A percentile compares a stretch with the other conserved stretches of the same genome.
Evolutionary conservation across 768 basidiomycete genomes (phyloP).

Genomic region (Russula virescens): DNA sequence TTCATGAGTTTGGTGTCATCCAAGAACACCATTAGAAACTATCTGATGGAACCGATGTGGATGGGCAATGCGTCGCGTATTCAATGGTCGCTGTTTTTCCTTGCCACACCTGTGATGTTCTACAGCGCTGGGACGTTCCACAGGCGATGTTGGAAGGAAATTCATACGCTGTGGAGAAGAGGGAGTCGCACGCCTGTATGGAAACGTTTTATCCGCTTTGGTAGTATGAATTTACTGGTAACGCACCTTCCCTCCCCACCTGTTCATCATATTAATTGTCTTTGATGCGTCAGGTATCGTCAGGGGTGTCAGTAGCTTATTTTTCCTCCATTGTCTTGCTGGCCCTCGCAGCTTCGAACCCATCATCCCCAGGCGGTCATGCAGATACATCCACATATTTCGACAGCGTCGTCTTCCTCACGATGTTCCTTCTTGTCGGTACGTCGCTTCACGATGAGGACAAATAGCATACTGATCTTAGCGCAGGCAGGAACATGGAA

Average conservation of each 20-base stretch:
- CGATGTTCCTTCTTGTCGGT: conserved; percentile 75
- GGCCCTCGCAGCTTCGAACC: conserved; percentile 45
- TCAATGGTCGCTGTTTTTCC: conserved; percentile 59
- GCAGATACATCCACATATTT: conserved; percentile 69
- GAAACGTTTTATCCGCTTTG: conserved; percentile 61
- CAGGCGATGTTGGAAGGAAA: conserved; percentile 48
- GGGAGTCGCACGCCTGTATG: conserved; percentile 49
- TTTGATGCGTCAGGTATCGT: conserved; percentile 39
- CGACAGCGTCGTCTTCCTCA: conserved; percentile 74
- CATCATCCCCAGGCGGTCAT: conserved; percentile 33
- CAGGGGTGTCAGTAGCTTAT: conserved; percentile 72
- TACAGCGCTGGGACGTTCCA: conserved; percentile 58
- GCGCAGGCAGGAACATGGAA: conserved; percentile 57
- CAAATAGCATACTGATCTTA: neutral
- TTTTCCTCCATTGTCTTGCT: conserved; percentile 69
- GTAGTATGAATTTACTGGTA: conserved; percentile 83
- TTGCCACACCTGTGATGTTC: conserved; percentile 67
- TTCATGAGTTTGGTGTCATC: conserved; percentile 62
- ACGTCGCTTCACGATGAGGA: conserved; percentile 20
- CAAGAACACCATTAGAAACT: conserved; percentile 41
- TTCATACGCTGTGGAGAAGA: conserved; percentile 51
- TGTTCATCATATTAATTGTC: no score
- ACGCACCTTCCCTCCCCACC: conserved; percentile 21
- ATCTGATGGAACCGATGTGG: conserved; percentile 58
- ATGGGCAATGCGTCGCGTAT: conserved; percentile 52